Evolutionary conservation across 2,329 filamentous ascomycete genomes (phyloP).

Genomic region (Fusarium mexicanum): DNA sequence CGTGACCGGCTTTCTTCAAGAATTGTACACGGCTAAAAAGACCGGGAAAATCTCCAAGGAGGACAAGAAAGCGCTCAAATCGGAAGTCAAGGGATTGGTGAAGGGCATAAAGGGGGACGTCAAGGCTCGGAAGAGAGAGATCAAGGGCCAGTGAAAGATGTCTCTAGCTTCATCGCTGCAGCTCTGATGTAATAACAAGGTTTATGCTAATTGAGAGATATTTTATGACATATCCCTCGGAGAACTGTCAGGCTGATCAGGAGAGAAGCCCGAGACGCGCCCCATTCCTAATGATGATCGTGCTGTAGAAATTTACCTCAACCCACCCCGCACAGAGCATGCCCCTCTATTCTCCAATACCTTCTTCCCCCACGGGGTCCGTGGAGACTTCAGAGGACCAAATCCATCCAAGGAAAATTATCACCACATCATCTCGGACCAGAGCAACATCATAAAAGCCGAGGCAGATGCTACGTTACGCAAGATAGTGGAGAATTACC

Average conservation of each 20-base stretch:
- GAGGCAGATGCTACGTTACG: slow-evolving; percentile 4
- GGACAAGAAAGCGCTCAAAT: slow-evolving; percentile 28
- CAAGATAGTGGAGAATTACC: not conserved
- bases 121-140: not conserved
- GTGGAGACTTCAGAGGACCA: not conserved
- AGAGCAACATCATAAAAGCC: not conserved
- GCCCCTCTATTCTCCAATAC: slow-evolving; percentile 8
- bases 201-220: not conserved
- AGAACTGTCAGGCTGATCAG: not conserved
- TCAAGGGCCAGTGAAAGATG: not conserved
- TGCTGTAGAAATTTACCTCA: not conserved
- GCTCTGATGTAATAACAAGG: not conserved
- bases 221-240: not conserved
- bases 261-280: slow-evolving; percentile 4
- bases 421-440: not conserved
- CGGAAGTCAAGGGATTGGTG: slow-evolving; percentile 18
- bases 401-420: not conserved
- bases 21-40: slow-evolving; percentile 22
- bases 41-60: slow-evolving; percentile 25
- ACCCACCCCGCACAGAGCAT: slow-evolving; percentile 7
- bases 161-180: not conserved
- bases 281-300: not conserved
- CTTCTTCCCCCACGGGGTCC: slow-evolving; percentile 3
- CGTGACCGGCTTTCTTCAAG: slow-evolving; percentile 3
- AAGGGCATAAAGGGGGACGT: slow-evolving; percentile 14